A percentile compares a stretch with the other conserved stretches of the same genome.
phyloP scores from a whole-genome alignment of 148 eudicot genomes.

The Chenopodium berlandieri region DNA sequence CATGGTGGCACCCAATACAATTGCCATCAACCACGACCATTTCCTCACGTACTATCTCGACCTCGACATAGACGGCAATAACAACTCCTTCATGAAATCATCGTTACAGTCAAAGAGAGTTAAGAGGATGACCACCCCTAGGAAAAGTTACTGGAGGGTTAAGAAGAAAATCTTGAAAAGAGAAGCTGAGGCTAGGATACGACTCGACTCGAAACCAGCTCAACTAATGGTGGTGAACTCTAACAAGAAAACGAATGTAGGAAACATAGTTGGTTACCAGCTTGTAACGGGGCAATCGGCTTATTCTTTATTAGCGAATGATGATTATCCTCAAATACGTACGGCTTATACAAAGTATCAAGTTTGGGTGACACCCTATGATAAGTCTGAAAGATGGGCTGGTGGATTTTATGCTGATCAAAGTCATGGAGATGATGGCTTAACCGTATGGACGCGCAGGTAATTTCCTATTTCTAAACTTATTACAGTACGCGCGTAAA shows the following conservation, averaged over 20 bases:
- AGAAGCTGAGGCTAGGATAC: constrained; percentile 48
- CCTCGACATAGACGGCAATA: constrained; percentile 47
- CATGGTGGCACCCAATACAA: constrained; percentile 47
- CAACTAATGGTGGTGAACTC: constrained; percentile 53
- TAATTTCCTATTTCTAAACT: constrained; percentile 5
- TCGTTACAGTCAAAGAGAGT: constrained; percentile 32
- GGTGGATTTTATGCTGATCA: constrained; percentile 80
- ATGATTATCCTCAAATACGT: constrained; percentile 73
- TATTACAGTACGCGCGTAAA: too few species aligned
- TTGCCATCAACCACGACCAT: constrained; percentile 78
- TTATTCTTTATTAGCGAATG: constrained; percentile 41
- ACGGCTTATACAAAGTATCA: constrained; percentile 72
- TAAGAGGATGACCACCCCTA: constrained; percentile 20
- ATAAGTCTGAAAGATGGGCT: constrained; percentile 77
- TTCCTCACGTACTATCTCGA: constrained; percentile 68
- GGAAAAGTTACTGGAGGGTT: constrained; percentile 80
- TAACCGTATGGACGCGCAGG: constrained; percentile 71
- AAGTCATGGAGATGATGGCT: constrained; percentile 80
- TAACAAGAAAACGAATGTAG: constrained; percentile 54
- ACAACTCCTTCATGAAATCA: constrained; percentile 44
- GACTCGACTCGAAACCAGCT: constrained; percentile 42
- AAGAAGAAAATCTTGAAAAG: constrained; percentile 35
- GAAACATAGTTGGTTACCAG: constrained; percentile 67
- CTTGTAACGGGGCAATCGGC: constrained; percentile 56
- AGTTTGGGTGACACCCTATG: constrained; percentile 69